Evolutionary conservation across 139 green algal genomes (phyloP), one percentile per base, ranked within the genome.

Genomic region (Microglena sp.): DNA sequence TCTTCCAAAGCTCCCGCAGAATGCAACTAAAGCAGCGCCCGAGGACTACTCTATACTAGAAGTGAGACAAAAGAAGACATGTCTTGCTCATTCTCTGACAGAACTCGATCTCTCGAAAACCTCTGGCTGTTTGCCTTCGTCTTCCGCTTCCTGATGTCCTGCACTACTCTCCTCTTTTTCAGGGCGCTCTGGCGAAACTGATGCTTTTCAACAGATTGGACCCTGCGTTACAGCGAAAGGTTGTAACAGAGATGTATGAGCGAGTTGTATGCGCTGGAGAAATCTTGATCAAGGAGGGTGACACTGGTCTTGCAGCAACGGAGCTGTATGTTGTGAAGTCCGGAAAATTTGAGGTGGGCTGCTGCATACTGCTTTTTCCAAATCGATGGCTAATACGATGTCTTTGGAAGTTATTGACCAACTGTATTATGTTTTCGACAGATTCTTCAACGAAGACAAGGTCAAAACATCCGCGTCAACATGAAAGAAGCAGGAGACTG

Each of bases 251-350:
- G 60, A 90, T 87, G 83, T 84, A 78, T 63, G 81, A 90, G 70
- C 69, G 76, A 1, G 70, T 46, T 4, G 72, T 84, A 8, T 55
- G 46, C 27, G 83, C 83, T 26, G 83, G 80, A 2, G 91, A 97
- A 55, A 95, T 97, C 40, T 77, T 97, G 26, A 96, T 96, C 78
- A 87, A 88, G 45, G 86, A 96, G 73, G 90, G 89, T 7, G 91
- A 95, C 73, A 89, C 73, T 15, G 85, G 89, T 32, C 59, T 91
- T 7, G 81, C 77, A 30, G 84, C 89, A 32, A 81, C 74, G 4
- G 90, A 96, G 80, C 79, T 98, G 55, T 98, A 93, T 66, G 82
- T 98, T 1, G 91, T 98, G 1, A 95, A 95, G 69, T 67, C 44
- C 15, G 92, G 92, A 4, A 87, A 95, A 63, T 97, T 97, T 63